These are phyloP conservation scores for Pichiaceae sp. DNA, from an alignment of 1,139 yeast genomes.

Conservation along the genomic window DNA sequence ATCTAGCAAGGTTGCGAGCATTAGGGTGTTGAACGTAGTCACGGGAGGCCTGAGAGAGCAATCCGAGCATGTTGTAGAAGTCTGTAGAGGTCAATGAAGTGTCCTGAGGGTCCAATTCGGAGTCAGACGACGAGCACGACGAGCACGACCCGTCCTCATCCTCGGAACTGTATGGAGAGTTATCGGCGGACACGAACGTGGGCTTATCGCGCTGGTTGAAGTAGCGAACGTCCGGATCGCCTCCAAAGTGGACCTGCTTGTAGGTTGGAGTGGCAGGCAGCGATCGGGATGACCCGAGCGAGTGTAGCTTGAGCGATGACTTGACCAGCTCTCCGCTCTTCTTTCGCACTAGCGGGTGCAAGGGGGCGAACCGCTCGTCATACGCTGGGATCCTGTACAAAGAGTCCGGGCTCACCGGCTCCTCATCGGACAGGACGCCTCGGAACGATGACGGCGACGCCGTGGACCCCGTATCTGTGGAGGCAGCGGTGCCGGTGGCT, in stretches of 20 bases:
- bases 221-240: conserved; percentile 61
- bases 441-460: not conserved
- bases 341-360: conserved; percentile 20
- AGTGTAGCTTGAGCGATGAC: conserved; percentile 51
- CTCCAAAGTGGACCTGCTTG: conserved; percentile 69
- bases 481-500: not conserved
- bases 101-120: conserved; percentile 18
- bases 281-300: conserved; percentile 40
- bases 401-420: not conserved
- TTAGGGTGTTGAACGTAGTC: conserved; percentile 15
- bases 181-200: conserved; percentile 58
- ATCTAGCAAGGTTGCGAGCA: conserved; percentile 7
- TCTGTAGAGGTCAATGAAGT: not conserved
- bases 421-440: not conserved
- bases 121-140: conserved; percentile 9
- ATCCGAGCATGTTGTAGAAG: conserved; percentile 2
- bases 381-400: conserved; percentile 6
- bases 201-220: conserved; percentile 70
- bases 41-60: conserved; percentile 14
- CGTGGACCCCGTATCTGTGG: not conserved
- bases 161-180: conserved; percentile 42
- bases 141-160: conserved; percentile 21
- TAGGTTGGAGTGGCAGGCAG: conserved; percentile 61
- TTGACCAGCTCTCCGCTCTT: conserved; percentile 63
- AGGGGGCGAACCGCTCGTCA: conserved; percentile 4